Evolutionary conservation across 805 yeast genomes (phyloP).

Genomic region (Wickerhamomyces bovis): DNA sequence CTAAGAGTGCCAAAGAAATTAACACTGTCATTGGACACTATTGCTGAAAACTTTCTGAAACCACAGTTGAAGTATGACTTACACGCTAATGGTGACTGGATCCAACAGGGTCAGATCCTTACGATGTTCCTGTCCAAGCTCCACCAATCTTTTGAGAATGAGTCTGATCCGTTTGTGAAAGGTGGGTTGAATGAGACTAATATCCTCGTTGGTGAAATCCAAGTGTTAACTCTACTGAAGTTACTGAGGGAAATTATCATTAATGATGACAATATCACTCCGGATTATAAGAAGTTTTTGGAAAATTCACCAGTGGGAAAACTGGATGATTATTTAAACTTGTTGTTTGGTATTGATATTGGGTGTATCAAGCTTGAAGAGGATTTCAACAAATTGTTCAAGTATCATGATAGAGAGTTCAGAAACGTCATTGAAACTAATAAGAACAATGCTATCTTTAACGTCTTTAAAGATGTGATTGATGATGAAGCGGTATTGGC

Average conservation of each 20-base stretch:
- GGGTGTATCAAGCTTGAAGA: slow-evolving; percentile 19
- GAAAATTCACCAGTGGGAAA: slow-evolving; percentile 19
- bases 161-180: slow-evolving; percentile 19
- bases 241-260: slow-evolving; percentile 7
- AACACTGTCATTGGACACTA: slow-evolving; percentile 29
- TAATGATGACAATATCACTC: not conserved
- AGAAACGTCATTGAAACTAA: slow-evolving; percentile 15
- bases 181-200: slow-evolving; percentile 23
- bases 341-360: slow-evolving; percentile 30
- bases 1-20: slow-evolving; percentile 32
- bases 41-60: slow-evolving; percentile 15
- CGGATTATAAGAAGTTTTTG: slow-evolving; percentile 7
- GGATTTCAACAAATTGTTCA: slow-evolving; percentile 19
- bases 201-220: slow-evolving; percentile 22
- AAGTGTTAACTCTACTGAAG: slow-evolving; percentile 16
- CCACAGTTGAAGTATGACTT: slow-evolving; percentile 15
- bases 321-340: slow-evolving; percentile 27
- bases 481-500: slow-evolving; percentile 21
- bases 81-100: not conserved
- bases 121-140: slow-evolving; percentile 17
- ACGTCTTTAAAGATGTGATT: slow-evolving; percentile 18
- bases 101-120: slow-evolving; percentile 15
- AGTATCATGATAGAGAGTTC: slow-evolving; percentile 16
- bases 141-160: slow-evolving; percentile 11
- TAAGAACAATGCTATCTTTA: slow-evolving; percentile 13